Evolutionary conservation across 257 asterid genomes (phyloP), one percentile per base, ranked within the genome.

Genomic region (Galeopsis tetrahit): DNA sequence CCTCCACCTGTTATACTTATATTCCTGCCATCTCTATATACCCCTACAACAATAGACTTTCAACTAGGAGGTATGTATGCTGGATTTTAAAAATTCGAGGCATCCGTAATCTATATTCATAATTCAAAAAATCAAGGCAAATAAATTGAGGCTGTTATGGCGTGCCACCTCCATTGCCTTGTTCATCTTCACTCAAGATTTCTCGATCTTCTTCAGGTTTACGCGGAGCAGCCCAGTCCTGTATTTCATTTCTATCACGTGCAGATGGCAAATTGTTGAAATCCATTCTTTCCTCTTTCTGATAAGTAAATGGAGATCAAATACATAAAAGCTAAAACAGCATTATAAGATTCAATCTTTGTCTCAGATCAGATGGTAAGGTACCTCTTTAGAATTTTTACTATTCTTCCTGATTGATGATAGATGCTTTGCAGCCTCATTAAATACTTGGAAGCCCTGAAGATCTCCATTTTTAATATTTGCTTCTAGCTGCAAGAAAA

Each of bases 401-500:
- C 17, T 70, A 10, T 67, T 75, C 58, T 78, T 84, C 78, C 72
- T 78, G 2, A 69, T 34, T 66, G 92, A 77, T 4, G 92, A 82
- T 0, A 89, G 44, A 51, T 65, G 81, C 61, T 79, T 83, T 68
- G 83, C 83, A 32, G 77, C 73, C 43, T 81, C 86, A 7, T 78
- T 81, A 44, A 88, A 82, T 15, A 90, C 39, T 66, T 75, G 87
- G 66, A 93, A 79, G 49, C 88, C 92, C 77, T 82, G 90, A 75
- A 90, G 64, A 72, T 93, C 95, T 74, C 98, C 97, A 35, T 86
- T 86, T 66, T 71, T 80, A 5, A 87, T 79, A 79, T 89, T 87
- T 75, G 85, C 90, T 76, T 90, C 98, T 61, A 94, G 85, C 98
- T 94, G 95, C 77, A 82, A 84, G 65, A 40, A 65, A 39, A 46